Base-by-base conservation (phyloP, 331 rosid genomes). In the Malus hybrid region DNA sequence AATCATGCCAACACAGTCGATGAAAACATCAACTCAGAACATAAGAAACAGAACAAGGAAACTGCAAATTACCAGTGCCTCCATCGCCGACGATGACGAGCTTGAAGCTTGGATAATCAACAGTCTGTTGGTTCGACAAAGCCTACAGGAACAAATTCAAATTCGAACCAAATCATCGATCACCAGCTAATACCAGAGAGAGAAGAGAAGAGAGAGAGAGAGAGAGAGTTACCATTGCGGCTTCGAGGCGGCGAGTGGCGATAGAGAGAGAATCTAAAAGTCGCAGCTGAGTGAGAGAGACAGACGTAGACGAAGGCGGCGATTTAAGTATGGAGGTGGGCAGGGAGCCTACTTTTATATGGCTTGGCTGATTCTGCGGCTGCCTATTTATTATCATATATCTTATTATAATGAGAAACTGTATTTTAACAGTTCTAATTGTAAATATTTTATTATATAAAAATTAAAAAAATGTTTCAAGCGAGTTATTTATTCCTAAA, bases 1-100 rank as follows among this genome's bases (percentile, higher is more conserved):
- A 71, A 13, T 33, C 13, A 24, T n/a, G 22, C 48, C 22, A 12
- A 28, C 15, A 2, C 19, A 28, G 34, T 62, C 2, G 15, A 28
- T 8, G 3, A 61, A 61, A 62, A 27, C 36, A 27, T 18, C 36
- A 27, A 28, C 15, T 62, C 6, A n/a, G 9, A 9, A 56, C 5
- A 55, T 6, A 50, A 7, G 20, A 57, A 7, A 57, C 10, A 20
- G 59, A 57, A 33, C 10, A 4, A 5, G 36, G 27, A 31, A 36
- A 5, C 67, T 20, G 4, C 16, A 24, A 39, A 2, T 5, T 64
- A 88, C 93, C 93, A 18, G 93, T 88, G 71, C 93, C 93, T 34
- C 93, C 93, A 65, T 89, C 91, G 61, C 93, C 93, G 42, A 89
- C 93, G 39, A 89, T 75, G 81, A 89, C 89, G 44, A 89, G 85